Base-by-base conservation (phyloP, 169 alveolate genomes). In the Plasmodium gonderi region DNA sequence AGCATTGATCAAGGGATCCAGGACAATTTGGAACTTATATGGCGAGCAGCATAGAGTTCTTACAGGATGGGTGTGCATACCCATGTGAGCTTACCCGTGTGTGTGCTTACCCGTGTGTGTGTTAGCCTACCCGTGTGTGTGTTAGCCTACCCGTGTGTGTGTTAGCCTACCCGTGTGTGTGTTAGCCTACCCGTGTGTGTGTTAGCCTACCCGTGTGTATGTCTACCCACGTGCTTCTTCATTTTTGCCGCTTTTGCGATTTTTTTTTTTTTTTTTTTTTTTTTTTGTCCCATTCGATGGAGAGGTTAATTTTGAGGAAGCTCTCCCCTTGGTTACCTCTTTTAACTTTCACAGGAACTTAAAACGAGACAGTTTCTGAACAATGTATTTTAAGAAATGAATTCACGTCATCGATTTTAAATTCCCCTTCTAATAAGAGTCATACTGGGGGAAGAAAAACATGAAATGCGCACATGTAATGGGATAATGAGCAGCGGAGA, bases 1-100 rank as follows among this genome's bases (percentile, higher is more conserved):
- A 17, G 51, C 17, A n/a, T 23, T 0, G 1, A 72, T 23, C 26
- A 23, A n/a, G 51, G 60, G 38, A 31, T 17, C 20, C 60, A 51
- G 65, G 77, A 83, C n/a, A 29, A 38, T 26, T 29, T 83, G 47
- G 68, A 64, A 11, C 23, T 83, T 14, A 11, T 36, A 14, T 83
- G 92, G 92, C 60, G 64, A 20, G 20, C 31, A 29, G 14, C 31
- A 7, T 81, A 81, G 38, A 67, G 26, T n/a, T n/a, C n/a, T n/a
- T n/a, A n/a, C 26, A 23, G 9, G 5, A 36, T 74, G 49, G 11
- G 33, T 4, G 6, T 68, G 20, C 20, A 33, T 68, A 23, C 20
- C 14, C 49, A 60, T 76, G 5, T n/a, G 83, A 68, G 42, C n/a
- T 67, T 75, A 23, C 12, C 4, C 45, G 20, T 77, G 14, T 23